phyloP scores from a whole-genome alignment of 371 early-diverging fungal genomes.

The Circinella umbellata region DNA sequence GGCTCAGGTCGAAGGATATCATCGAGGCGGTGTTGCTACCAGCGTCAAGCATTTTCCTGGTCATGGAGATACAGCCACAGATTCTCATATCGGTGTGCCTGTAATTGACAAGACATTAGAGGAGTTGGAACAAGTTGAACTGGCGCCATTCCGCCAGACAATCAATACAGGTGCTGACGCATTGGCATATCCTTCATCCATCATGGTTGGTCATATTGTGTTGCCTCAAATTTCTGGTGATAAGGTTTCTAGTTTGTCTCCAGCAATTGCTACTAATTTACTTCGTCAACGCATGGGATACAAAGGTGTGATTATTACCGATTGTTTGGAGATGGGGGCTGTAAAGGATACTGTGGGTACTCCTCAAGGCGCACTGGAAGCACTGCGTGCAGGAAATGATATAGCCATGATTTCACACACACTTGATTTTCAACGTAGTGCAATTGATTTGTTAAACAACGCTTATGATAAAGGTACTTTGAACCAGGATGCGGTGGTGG shows the following conservation, averaged over 20 bases:
- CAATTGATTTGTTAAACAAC: conserved; percentile 28
- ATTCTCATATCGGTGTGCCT: conserved; percentile 55
- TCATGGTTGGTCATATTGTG: conserved; percentile 57
- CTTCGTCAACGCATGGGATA: conserved; percentile 41
- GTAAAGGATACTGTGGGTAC: conserved; percentile 46
- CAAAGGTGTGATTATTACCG: conserved; percentile 53
- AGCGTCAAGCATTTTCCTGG: conserved; percentile 59
- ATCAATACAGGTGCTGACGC: conserved; percentile 20
- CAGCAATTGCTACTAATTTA: conserved; percentile 40
- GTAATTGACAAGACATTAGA: conserved; percentile 46
- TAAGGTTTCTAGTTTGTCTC: conserved; percentile 39
- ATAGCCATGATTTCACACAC: conserved; percentile 58
- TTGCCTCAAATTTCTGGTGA: conserved; percentile 35
- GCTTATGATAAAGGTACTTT: conserved; percentile 19
- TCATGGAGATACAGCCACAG: conserved; percentile 58
- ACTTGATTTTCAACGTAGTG: conserved; percentile 32
- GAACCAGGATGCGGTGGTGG: conserved; percentile 9
- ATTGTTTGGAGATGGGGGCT: conserved; percentile 60
- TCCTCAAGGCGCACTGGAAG: conserved; percentile 38
- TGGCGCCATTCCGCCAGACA: conserved; percentile 43
- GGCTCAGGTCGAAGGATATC: conserved; percentile 50
- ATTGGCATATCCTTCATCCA: conserved; percentile 35
- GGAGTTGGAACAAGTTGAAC: conserved; percentile 41
- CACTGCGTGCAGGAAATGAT: conserved; percentile 55
- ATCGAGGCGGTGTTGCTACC: conserved; percentile 34